Evolutionary conservation across 78 protist species (phyloP), one percentile per base, ranked within the genome.

Genomic region (Acrasis kona): DNA sequence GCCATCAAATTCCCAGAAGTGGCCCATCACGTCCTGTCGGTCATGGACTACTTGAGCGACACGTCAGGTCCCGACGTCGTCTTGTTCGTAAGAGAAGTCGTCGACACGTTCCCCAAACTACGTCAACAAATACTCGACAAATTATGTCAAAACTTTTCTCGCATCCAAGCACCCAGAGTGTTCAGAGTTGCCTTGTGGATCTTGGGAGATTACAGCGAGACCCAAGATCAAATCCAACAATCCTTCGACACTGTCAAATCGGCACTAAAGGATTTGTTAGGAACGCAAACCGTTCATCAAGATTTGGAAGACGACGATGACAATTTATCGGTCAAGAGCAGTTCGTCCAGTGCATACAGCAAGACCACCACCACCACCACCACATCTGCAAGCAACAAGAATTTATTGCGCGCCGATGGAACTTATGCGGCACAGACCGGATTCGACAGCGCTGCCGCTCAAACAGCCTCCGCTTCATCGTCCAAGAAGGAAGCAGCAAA

Each of bases 141-240:
- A 61, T 81, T 91, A 35, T 38, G 90, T 9, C 81, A 67, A 27
- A 35, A 35, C 19, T 84, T 92, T 9, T 34, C 82, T 31, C 5
- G 40, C 68, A 84, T 92, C 58, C 41, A 50, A 10, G 36, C 82
- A 30, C 27, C 79, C 29, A 39, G 74, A 68, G 95, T 92, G 12
- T 83, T 73, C 41, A 85, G 97, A 65, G 66, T 82, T 30, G 85
- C 92, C 3, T 72, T 91, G 35, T 95, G 98, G 98, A 79, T 91
- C 29, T 40, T 93, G 12, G 83, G 93, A 9, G 90, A 86, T 65
- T 89, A 92, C 66, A 37, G 77, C 35, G 6, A n/a, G n/a, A 35
- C 82, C 10, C 9, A 40, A 2, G 86, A 84, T 29, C 91, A 90
- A 39, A 28, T 93, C 12, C 30, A 38, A 8, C 28, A 42, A 35